Conservation (phyloP, 768 basidiomycete species). For the Suillus luteus region DNA sequence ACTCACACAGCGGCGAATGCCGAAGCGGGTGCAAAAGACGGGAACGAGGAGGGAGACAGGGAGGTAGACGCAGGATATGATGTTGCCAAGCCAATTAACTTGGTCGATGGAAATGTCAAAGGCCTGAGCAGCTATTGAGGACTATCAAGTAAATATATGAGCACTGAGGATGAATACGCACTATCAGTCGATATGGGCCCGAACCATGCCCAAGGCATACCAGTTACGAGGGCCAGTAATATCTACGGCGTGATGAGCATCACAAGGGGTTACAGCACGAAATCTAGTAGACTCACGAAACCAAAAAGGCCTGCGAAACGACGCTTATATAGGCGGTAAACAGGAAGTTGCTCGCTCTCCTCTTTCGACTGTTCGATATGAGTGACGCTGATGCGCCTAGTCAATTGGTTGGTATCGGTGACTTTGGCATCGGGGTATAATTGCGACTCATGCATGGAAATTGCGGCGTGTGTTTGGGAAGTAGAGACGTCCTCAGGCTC, state of each 20-base stretch:
- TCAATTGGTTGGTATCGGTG: neutral
- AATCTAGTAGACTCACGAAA: constrained; percentile 42
- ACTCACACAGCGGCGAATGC: constrained; percentile 64
- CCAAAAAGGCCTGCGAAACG: constrained; percentile 68
- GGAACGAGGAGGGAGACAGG: constrained; percentile 65
- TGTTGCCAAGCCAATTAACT: constrained; percentile 83
- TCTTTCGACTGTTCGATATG: neutral
- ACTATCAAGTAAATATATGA: neutral
- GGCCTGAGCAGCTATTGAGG: constrained; percentile 52
- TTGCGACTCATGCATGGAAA: neutral
- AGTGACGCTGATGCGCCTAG: neutral
- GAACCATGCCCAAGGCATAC: constrained; percentile 81
- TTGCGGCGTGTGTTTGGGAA: too few species aligned
- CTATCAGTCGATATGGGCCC: constrained; percentile 77
- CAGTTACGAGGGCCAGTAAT: constrained; percentile 60
- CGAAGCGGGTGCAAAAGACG: constrained; percentile 54
- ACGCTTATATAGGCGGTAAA: constrained; percentile 67
- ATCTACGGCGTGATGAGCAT: constrained; percentile 40
- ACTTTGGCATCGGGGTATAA: neutral
- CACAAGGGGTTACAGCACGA: constrained; percentile 17
- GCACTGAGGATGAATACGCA: constrained; percentile 29
- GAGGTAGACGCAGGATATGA: constrained; percentile 61
- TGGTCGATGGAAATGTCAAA: constrained; percentile 70
- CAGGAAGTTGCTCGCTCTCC: neutral
- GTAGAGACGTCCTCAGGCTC: neutral